A percentile compares a stretch with the other conserved stretches of the same genome.
Evolutionary conservation across 805 yeast genomes (phyloP).

Genomic region (Starmera amethionina): DNA sequence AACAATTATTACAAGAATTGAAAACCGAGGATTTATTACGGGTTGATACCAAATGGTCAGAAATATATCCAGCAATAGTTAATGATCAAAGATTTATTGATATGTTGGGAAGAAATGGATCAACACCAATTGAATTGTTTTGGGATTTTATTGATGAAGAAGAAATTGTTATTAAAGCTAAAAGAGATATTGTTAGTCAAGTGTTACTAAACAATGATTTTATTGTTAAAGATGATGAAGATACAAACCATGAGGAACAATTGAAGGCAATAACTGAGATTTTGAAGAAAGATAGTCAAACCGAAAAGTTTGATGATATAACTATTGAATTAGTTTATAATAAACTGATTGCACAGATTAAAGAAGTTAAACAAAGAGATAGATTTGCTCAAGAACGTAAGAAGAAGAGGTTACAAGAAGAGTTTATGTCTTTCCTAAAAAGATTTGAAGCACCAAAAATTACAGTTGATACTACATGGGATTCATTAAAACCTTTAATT

Average conservation of each 20-base stretch:
- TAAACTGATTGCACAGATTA: conserved; percentile 17
- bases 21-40: conserved; percentile 23
- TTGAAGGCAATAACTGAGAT: conserved; percentile 7
- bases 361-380: conserved; percentile 15
- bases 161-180: conserved; percentile 42
- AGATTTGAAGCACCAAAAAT: conserved; percentile 15
- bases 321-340: conserved; percentile 20
- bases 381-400: conserved; percentile 8
- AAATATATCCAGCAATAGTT: conserved; percentile 39
- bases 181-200: conserved; percentile 50
- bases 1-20: conserved; percentile 31
- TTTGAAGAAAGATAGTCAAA: conserved; percentile 13
- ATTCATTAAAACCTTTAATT: conserved; percentile 21
- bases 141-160: conserved; percentile 65
- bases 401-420: conserved; percentile 14
- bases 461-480: conserved; percentile 26
- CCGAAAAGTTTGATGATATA: conserved; percentile 17
- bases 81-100: conserved; percentile 48
- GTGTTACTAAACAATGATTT: conserved; percentile 28
- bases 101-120: conserved; percentile 68
- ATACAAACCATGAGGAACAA: conserved; percentile 6
- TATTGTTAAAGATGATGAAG: conserved; percentile 15
- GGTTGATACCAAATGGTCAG: conserved; percentile 52
- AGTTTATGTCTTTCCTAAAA: conserved; percentile 16
- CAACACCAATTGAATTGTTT: conserved; percentile 66